A percentile compares a stretch with the other conserved stretches of the same genome.
phyloP scores from a whole-genome alignment of 139 green algal genomes.

The Parachlorella kessleri region DNA sequence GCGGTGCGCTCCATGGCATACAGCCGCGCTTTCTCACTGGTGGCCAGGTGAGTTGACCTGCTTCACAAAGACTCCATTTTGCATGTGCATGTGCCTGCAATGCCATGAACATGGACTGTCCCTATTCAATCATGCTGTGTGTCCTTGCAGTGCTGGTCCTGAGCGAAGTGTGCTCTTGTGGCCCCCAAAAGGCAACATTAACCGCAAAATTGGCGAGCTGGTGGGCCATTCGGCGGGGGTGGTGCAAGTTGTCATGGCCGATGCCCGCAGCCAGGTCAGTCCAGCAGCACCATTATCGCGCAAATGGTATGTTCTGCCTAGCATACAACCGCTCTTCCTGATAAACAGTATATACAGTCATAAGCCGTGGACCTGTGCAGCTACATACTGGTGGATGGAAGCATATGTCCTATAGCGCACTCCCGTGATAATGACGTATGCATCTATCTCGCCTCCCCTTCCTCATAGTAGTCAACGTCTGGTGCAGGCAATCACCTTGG shows the following conservation, averaged over 20 bases:
- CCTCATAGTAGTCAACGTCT: no score
- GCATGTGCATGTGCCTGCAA: no score
- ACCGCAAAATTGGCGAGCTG: slow-evolving; percentile 38
- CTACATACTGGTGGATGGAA: no score
- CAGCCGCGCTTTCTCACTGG: slow-evolving; percentile 77
- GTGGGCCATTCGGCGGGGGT: slow-evolving; percentile 73
- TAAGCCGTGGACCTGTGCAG: no score
- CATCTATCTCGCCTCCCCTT: no score
- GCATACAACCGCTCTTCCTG: no score
- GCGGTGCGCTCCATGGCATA: slow-evolving; percentile 76
- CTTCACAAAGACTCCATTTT: no score
- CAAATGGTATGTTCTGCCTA: neutral
- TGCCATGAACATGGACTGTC: no score
- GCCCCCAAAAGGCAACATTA: slow-evolving; percentile 50
- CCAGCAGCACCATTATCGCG: no score
- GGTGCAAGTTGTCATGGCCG: slow-evolving; percentile 64
- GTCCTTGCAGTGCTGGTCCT: slow-evolving; percentile 53
- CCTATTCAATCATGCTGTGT: neutral
- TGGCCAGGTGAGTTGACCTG: slow-evolving; percentile 47
- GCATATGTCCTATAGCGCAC: no score
- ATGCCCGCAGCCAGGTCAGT: slow-evolving; percentile 51
- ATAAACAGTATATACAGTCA: no score
- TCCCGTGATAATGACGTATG: no score
- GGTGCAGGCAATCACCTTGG: slow-evolving; percentile 60
- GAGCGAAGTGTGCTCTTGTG: slow-evolving; percentile 83